Evolutionary conservation across 805 yeast species (phyloP), one percentile per base, ranked within the genome.

Genomic region (Komagataella kurtzmanii): DNA sequence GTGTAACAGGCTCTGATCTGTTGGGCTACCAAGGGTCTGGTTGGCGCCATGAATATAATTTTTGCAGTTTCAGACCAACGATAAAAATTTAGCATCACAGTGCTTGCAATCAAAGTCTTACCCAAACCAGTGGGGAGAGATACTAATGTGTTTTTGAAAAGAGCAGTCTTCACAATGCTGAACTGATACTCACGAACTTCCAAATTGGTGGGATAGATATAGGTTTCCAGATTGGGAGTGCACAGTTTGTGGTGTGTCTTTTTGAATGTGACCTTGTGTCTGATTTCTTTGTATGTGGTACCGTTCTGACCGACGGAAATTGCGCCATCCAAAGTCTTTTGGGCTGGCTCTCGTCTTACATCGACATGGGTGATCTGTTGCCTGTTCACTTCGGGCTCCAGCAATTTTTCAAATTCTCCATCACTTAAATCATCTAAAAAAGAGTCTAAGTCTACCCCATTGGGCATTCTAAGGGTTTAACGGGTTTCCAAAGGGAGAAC

Each of bases 61-160:
- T 90, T 93, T 2, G 88, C 80, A 3, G 67, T 64, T 14, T 77
- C 77, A 18, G 90, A 85, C 99, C 99, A 93, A 49, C 95, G 68
- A 57, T 77, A 81, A 67, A 76, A 93, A 62, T 93, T 93, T 52
- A 89, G 72, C 89, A 93, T 93, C 19, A 91, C 91, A 0, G 96
- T 84, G 44, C 95, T 82, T 1, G 99, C 98, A 61, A 93, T 89
- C 56, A 93, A 88, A 0, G 99, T 93, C 67, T 93, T 93, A 45
- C 99, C 99, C 64, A 90, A 72, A 57, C 99, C 99, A 0, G 99
- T 93, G 0, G 99, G 99, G 14, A 93, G 77, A 0, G 97, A 95
- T 61, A 95, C 91, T 21, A 93, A 69, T 3, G 84, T 63, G 61
- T 93, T 93, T 55, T 81, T 73, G 59, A 77, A 80, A 44, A 93